Evolutionary conservation across 1,284 basidiomycete species (phyloP), one percentile per base, ranked within the genome.

Genomic region (Xerocomus amazonicus): DNA sequence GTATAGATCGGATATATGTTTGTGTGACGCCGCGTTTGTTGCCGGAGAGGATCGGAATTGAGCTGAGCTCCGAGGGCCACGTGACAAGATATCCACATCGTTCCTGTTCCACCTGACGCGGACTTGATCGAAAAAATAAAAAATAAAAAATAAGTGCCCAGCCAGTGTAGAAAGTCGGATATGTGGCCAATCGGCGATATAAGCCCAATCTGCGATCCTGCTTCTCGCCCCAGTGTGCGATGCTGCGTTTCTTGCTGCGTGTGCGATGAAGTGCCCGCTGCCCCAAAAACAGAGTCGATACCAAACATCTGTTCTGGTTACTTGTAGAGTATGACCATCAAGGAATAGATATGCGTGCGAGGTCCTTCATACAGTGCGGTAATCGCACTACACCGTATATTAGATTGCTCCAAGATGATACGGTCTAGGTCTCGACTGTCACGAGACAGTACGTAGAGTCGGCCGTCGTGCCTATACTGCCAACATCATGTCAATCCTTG

Each of bases 281-380:
- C 42, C 13, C 47, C 57, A 3, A 32, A 35, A 17, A 17, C 28
- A 7, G n/a, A 6, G 13, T 12, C 45, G 8, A 9, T 50, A 13
- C 3, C 39, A 13, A 5, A 34, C 13, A 52, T 58, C 40, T 62
- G 57, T 33, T 3, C 3, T 2, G 59, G 55, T 8, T 47, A 54
- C 29, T 16, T 26, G 35, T 62, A 50, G 55, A 53, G 58, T 9
- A n/a, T n/a, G n/a, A n/a, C n/a, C n/a, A n/a, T n/a, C n/a, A n/a
- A n/a, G n/a, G n/a, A n/a, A n/a, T n/a, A n/a, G n/a, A n/a, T n/a
- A n/a, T n/a, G n/a, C n/a, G n/a, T n/a, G n/a, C n/a, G n/a, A n/a
- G n/a, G n/a, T n/a, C n/a, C n/a, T n/a, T n/a, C n/a, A 16, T n/a
- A 16, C 42, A 60, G 59, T 62, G 59, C 34, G 53, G 54, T 1